phyloP scores from a whole-genome alignment of 371 early-diverging fungal genomes.

The Funneliformis caledonium region DNA sequence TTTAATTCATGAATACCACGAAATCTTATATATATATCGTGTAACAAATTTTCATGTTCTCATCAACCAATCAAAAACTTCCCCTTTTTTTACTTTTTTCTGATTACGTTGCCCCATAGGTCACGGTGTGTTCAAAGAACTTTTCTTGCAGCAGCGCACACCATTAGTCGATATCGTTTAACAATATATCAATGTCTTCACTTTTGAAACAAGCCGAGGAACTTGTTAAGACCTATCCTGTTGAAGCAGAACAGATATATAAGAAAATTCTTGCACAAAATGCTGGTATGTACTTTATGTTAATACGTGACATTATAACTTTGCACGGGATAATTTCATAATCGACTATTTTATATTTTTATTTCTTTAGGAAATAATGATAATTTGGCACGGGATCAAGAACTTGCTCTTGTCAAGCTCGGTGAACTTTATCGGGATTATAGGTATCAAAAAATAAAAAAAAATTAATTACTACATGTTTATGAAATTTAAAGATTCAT shows the following conservation, averaged over 20 bases:
- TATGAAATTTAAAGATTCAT: neutral
- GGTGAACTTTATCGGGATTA: slow-evolving; percentile 69
- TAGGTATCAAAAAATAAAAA: slow-evolving; percentile 48
- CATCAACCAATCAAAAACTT: no score
- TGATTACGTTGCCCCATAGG: no score
- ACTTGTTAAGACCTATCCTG: slow-evolving; percentile 55
- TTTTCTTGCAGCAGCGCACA: no score
- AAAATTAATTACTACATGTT: neutral
- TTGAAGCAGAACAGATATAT: slow-evolving; percentile 60
- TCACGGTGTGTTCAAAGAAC: no score
- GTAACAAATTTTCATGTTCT: no score
- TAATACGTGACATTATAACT: neutral
- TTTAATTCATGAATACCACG: no score
- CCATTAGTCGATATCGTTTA: no score
- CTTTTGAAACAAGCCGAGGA: slow-evolving; percentile 56
- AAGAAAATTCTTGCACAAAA: slow-evolving; percentile 55
- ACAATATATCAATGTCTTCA: neutral
- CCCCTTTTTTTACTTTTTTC: no score
- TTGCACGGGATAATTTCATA: neutral
- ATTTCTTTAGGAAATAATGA: slow-evolving; percentile 42
- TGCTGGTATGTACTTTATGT: neutral
- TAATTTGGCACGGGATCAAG: slow-evolving; percentile 57
- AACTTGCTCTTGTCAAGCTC: slow-evolving; percentile 62
- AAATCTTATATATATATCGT: no score
- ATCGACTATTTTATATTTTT: neutral